Evolutionary conservation across 192 early-diverging fungal species (phyloP), one percentile per base, ranked within the genome.

Genomic region (Entomortierella parvispora): DNA sequence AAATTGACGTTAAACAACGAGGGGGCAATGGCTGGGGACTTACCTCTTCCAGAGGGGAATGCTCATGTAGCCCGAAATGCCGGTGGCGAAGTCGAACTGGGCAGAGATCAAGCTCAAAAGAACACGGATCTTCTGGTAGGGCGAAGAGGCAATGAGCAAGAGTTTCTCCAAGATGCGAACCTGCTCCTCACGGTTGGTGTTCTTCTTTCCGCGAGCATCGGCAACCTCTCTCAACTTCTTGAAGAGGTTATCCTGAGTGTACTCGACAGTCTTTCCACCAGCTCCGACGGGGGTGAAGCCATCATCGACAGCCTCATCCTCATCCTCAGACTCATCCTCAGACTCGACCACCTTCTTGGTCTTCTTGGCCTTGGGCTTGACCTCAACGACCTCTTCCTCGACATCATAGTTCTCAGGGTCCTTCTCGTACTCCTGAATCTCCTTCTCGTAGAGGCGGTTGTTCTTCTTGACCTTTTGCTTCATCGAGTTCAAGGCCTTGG

Each of bases 401-500:
- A 28, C 40, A 28, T 14, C 45, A 28, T 63, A 69, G 37, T 62
- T 65, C 18, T 50, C 46, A n/a, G 51, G 51, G 22, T 80, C 81
- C 82, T 72, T 83, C 64, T 62, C 76, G 65, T 83, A 98, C 58
- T 80, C 84, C 44, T 86, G 84, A 37, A 99, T 90, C 57, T 88
- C 86, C 2, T 76, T 78, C 65, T 95, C 89, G 60, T 85, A 89
- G 55, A 75, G 54, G 84, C 94, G 95, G 84, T 84, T 88, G 79
- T 88, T 82, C 88, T 99, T 97, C 84, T 91, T 92, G 63, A 96
- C 55, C 71, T 93, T 94, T 81, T 94, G 92, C 88, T 96, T 97
- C 87, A 97, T 92, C 64, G 90, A 86, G 79, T 91, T 97, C 75
- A 96, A 82, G 32, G 94, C 91, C 60, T 93, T 91, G 28, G 89